A percentile compares a stretch with the other conserved stretches of the same genome.
Conservation (phyloP, 768 basidiomycete genomes). For the Antrodiella citrinella region DNA sequence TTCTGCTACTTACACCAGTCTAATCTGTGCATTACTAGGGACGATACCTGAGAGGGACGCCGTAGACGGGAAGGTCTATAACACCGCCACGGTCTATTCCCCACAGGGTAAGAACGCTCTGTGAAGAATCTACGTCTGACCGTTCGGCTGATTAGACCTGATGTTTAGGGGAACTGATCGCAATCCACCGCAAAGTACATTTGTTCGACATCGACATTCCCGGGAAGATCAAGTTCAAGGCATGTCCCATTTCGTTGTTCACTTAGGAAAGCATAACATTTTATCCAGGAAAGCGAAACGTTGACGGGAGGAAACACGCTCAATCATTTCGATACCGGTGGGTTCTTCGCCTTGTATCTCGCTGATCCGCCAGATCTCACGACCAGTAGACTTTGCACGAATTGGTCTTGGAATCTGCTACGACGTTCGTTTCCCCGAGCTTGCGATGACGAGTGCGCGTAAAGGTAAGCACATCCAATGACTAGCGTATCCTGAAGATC, state of each 20-base stretch:
- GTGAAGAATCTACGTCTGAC: neutral
- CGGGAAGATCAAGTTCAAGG: slow-evolving; percentile 86
- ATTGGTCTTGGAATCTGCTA: slow-evolving; percentile 96
- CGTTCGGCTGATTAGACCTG: slow-evolving; percentile 1
- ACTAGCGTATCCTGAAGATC: neutral
- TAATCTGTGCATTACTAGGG: slow-evolving; percentile 39
- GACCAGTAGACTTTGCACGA: slow-evolving; percentile 76
- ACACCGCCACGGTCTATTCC: slow-evolving; percentile 88
- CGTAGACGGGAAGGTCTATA: slow-evolving; percentile 66
- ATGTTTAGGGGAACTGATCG: slow-evolving; percentile 68
- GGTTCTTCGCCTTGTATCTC: neutral
- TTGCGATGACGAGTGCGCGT: slow-evolving; percentile 85
- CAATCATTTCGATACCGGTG: slow-evolving; percentile 87
- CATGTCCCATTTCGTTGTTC: neutral
- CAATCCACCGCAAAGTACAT: slow-evolving; percentile 89
- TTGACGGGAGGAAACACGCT: slow-evolving; percentile 66
- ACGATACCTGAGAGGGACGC: slow-evolving; percentile 84
- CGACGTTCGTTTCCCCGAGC: slow-evolving; percentile 90
- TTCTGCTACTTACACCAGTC: neutral
- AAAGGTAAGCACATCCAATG: slow-evolving; percentile 42
- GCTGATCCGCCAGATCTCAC: neutral
- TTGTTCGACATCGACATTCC: slow-evolving; percentile 97
- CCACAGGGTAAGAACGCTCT: slow-evolving; percentile 46
- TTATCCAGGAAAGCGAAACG: slow-evolving; percentile 76
- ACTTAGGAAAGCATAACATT: neutral